Evolutionary conservation across 805 yeast genomes (phyloP).

Genomic region (Saccharomyces cerevisiae): DNA sequence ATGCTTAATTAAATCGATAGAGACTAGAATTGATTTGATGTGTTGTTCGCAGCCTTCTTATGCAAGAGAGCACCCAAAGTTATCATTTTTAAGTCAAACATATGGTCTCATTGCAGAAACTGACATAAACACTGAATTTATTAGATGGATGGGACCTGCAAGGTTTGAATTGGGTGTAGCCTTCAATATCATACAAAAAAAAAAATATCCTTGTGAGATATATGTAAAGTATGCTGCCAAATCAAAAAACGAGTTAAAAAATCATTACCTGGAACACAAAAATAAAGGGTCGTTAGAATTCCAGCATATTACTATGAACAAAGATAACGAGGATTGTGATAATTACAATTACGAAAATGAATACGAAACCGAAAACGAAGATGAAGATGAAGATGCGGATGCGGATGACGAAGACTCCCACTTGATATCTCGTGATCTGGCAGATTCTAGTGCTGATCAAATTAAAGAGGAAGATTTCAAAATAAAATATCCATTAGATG

Average conservation of each 20-base stretch:
- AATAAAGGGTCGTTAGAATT: conserved; percentile 2
- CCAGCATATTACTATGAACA: not conserved
- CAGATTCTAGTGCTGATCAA: not conserved
- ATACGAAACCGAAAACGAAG: not conserved
- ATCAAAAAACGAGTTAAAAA: conserved; percentile 42
- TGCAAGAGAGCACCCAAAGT: conserved; percentile 32
- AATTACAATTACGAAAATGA: not conserved
- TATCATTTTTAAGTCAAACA: conserved; percentile 81
- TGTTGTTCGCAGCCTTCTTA: conserved; percentile 52
- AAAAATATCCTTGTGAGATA: conserved; percentile 76
- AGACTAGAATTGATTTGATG: conserved; percentile 71
- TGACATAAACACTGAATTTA: conserved; percentile 85
- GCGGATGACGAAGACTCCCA: conserved; percentile 3
- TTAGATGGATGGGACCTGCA: conserved; percentile 78
- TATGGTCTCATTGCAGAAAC: conserved; percentile 89
- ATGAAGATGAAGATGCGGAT: conserved; percentile 1
- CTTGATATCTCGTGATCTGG: not conserved
- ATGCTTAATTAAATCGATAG: conserved; percentile 59
- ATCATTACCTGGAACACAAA: conserved; percentile 36
- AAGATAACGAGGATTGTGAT: not conserved
- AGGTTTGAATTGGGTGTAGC: conserved; percentile 82
- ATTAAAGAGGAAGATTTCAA: conserved; percentile 37
- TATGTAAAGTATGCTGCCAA: conserved; percentile 60
- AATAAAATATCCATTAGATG: conserved; percentile 34
- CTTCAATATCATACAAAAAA: conserved; percentile 44